Evolutionary conservation across 441 rosid species (phyloP).

Genomic region (Syzygium syzygioides): DNA sequence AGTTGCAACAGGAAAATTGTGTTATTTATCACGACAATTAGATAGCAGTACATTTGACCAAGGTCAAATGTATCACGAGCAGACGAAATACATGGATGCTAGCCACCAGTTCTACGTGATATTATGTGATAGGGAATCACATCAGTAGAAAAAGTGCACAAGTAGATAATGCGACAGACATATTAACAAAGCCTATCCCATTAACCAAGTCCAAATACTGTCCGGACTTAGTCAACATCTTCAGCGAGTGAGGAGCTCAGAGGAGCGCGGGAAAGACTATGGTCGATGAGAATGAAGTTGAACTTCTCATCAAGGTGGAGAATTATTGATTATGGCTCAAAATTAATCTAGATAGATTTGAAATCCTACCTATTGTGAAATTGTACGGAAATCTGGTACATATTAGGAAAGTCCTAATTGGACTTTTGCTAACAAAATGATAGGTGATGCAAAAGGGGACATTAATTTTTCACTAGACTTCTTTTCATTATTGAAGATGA

Average conservation of each 20-base stretch:
- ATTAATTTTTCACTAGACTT: neutral
- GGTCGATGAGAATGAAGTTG: neutral
- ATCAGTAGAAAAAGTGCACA: neutral
- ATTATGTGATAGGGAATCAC: neutral
- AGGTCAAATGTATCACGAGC: no score
- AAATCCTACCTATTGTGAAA: neutral
- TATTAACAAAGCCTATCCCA: neutral
- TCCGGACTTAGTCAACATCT: neutral
- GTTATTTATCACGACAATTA: neutral
- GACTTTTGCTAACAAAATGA: neutral
- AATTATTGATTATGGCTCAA: neutral
- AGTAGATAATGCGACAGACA: neutral
- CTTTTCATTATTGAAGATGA: neutral
- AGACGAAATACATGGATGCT: no score
- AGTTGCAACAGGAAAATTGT: neutral
- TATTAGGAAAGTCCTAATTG: neutral
- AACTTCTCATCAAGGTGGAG: neutral
- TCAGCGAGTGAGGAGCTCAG: neutral
- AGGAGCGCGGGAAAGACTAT: fast-evolving
- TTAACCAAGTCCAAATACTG: neutral
- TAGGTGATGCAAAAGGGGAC: neutral
- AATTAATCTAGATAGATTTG: neutral
- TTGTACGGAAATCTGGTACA: neutral
- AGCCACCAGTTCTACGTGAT: neutral
- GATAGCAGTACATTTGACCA: no score